Conservation (phyloP, 169 alveolate species). For the Plasmodium malariae region DNA sequence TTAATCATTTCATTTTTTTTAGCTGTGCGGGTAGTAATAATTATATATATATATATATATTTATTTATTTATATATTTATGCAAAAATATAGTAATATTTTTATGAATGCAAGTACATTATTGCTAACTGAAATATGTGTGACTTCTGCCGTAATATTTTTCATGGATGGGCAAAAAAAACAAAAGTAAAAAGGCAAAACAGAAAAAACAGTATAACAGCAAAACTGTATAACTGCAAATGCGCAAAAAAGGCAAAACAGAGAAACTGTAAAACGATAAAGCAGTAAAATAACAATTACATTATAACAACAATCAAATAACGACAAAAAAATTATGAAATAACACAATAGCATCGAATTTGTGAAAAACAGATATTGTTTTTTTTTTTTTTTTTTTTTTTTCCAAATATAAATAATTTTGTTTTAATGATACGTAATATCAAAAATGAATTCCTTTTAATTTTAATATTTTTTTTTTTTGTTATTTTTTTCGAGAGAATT, state of each 20-base stretch:
- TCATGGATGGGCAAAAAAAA: neutral
- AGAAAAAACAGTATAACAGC: neutral
- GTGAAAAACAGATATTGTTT: no score
- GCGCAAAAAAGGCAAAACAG: neutral
- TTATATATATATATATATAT: no score
- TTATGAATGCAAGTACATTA: neutral
- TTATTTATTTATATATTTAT: no score
- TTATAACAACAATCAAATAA: neutral
- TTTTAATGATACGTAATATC: slow-evolving; percentile 1
- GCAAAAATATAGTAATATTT: no score
- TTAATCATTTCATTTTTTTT: no score
- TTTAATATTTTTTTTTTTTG: neutral
- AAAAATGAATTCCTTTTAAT: neutral
- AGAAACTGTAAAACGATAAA: neutral
- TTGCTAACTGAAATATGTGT: no score
- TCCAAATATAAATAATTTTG: no score
- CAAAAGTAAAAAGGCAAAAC: neutral
- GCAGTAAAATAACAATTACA: no score
- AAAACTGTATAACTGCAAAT: neutral
- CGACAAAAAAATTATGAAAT: neutral
- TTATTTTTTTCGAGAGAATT: neutral
- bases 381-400: no score
- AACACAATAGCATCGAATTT: neutral
- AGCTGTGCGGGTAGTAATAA: neutral
- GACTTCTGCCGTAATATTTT: no score